Evolutionary conservation across 768 basidiomycete genomes (phyloP).

Genomic region (Hypsizygus marmoreus): DNA sequence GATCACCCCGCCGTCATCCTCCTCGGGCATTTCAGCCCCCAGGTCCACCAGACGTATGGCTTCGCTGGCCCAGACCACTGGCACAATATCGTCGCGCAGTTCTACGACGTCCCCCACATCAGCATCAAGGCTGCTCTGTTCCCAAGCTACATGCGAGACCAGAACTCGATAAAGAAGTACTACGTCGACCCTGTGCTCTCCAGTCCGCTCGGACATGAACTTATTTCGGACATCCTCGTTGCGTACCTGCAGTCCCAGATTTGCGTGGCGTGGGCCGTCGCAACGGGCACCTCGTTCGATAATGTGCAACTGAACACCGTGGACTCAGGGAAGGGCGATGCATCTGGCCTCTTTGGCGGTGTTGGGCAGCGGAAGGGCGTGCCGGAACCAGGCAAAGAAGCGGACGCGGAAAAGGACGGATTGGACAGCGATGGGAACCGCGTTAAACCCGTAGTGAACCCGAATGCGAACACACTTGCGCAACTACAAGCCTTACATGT

Average conservation of each 20-base stretch:
- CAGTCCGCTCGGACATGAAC: constrained; percentile 74
- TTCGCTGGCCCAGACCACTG: constrained; percentile 89
- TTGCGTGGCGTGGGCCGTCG: constrained; percentile 82
- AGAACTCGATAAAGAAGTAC: constrained; percentile 65
- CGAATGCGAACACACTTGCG: constrained; percentile 23
- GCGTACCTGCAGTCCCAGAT: constrained; percentile 90
- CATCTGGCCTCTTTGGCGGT: constrained; percentile 80
- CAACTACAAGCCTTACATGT: constrained; percentile 50
- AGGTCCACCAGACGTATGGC: constrained; percentile 75
- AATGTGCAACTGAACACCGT: constrained; percentile 46
- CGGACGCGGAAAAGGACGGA: constrained; percentile 30
- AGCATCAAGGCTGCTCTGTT: constrained; percentile 84
- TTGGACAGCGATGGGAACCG: constrained; percentile 31
- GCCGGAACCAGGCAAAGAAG: constrained; percentile 44
- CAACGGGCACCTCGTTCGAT: constrained; percentile 67
- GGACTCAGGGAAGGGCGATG: constrained; percentile 37
- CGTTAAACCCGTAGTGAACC: constrained; percentile 20
- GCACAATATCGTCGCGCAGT: constrained; percentile 91
- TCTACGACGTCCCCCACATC: constrained; percentile 96
- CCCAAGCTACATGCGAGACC: constrained; percentile 77
- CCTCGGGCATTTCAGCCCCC: constrained; percentile 94
- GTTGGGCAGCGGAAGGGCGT: constrained; percentile 83
- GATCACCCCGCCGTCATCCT: constrained; percentile 92
- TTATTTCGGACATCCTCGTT: constrained; percentile 89
- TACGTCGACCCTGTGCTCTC: constrained; percentile 86